Evolutionary conservation across 23 red algal genomes (phyloP).

Genomic region (Gracilariopsis chorda): DNA sequence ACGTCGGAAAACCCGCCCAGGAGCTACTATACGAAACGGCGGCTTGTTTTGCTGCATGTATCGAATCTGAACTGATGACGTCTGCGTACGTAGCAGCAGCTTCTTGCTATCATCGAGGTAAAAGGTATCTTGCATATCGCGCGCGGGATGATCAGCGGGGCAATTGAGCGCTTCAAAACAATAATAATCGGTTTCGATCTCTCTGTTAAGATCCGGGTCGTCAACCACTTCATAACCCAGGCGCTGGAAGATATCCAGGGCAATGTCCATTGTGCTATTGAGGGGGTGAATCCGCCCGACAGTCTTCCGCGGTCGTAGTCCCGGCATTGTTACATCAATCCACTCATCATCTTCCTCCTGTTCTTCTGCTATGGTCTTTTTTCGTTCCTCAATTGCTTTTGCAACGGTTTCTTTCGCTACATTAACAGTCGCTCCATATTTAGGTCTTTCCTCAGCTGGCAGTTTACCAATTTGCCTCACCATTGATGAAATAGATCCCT

Average conservation of each 20-base stretch:
- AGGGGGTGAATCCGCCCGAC: conserved; percentile 68
- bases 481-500: conserved; percentile 63
- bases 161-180: conserved; percentile 83
- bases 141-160: conserved; percentile 73
- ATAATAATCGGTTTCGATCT: conserved; percentile 86
- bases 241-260: conserved; percentile 55
- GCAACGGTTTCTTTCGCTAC: conserved; percentile 57
- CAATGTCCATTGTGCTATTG: conserved; percentile 61
- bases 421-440: conserved; percentile 69
- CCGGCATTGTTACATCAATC: conserved; percentile 84
- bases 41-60: conserved; percentile 84
- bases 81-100: conserved; percentile 69
- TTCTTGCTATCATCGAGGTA: conserved; percentile 55
- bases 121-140: conserved; percentile 89
- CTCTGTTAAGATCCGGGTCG: conserved; percentile 49
- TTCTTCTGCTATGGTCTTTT: conserved; percentile 22
- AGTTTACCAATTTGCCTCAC: conserved; percentile 65
- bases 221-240: conserved; percentile 78
- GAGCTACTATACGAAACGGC: conserved; percentile 73
- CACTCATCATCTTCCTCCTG: conserved; percentile 21
- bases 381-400: conserved; percentile 22
- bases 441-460: conserved; percentile 37
- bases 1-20: conserved; percentile 78
- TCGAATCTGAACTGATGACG: conserved; percentile 74
- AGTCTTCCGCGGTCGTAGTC: conserved; percentile 3